Evolutionary conservation across 768 basidiomycete genomes (phyloP).

Genomic region (Pisolithus microcarpus): DNA sequence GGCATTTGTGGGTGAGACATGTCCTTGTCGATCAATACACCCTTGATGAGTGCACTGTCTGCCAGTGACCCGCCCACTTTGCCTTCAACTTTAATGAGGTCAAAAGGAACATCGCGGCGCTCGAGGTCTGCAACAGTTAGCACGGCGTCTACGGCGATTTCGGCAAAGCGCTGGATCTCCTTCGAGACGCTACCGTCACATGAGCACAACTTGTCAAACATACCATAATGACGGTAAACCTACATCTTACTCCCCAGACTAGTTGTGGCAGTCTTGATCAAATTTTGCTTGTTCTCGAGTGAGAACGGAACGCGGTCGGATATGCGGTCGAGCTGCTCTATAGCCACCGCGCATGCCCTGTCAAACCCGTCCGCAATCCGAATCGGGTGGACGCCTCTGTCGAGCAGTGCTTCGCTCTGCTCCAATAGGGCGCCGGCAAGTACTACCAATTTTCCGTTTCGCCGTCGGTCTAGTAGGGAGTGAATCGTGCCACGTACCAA

Average conservation of each 20-base stretch:
- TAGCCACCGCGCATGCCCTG: constrained; percentile 83
- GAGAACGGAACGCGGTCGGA: constrained; percentile 88
- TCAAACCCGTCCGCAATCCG: constrained; percentile 99
- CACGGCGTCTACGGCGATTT: constrained; percentile 97
- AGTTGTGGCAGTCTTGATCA: constrained; percentile 93
- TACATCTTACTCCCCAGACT: constrained; percentile 98
- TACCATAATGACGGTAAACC: constrained; percentile 1
- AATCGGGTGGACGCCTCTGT: constrained; percentile 98
- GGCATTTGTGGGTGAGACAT: constrained; percentile 99
- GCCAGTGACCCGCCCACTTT: constrained; percentile 97
- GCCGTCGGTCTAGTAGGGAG: constrained; percentile 4
- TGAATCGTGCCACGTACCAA: constrained; percentile 55
- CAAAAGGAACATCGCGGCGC: constrained; percentile 91
- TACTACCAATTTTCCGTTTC: constrained; percentile 40
- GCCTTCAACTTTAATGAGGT: constrained; percentile 98
- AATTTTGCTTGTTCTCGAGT: constrained; percentile 71
- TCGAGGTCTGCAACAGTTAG: constrained; percentile 92
- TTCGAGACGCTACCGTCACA: constrained; percentile 74
- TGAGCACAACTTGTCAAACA: constrained; percentile 9
- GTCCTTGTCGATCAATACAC: constrained; percentile 99
- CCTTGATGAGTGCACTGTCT: constrained; percentile 91
- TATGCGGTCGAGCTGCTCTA: constrained; percentile 84
- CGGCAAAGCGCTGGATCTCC: constrained; percentile 90
- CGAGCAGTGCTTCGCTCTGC: constrained; percentile 91
- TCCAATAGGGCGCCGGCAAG: constrained; percentile 97